phyloP scores from a whole-genome alignment of 2,329 filamentous ascomycete species.

The Ceratocystis lukuohia region DNA sequence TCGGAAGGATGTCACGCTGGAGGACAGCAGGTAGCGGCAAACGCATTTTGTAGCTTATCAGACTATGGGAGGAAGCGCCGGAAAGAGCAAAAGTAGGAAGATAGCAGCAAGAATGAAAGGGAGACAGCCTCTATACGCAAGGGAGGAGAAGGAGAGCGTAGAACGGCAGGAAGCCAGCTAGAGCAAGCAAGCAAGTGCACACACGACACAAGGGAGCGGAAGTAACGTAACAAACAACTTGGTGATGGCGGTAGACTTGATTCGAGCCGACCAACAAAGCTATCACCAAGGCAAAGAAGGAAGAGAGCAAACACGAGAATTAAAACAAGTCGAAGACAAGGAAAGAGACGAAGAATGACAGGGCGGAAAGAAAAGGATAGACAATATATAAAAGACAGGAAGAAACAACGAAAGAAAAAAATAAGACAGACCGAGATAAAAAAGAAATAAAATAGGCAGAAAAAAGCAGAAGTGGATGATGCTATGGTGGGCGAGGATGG shows the following conservation, averaged over 20 bases:
- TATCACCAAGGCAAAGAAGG: background rate
- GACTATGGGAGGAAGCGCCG: background rate
- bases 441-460: background rate
- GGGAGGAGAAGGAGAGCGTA: background rate
- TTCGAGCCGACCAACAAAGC: background rate
- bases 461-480: slow-evolving; percentile 4
- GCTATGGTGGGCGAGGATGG: background rate
- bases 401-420: background rate
- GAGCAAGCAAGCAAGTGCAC: background rate
- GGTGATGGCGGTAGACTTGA: background rate
- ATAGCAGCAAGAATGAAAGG: background rate
- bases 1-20: background rate
- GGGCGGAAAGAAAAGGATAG: background rate
- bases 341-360: background rate
- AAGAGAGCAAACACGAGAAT: background rate
- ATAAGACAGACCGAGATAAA: background rate
- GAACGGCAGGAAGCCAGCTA: background rate
- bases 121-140: background rate
- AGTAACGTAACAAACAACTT: background rate
- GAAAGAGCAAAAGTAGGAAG: background rate
- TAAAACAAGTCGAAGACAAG: background rate
- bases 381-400: background rate
- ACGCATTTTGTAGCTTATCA: background rate
- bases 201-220: background rate
- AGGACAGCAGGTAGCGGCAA: background rate